phyloP scores from a whole-genome alignment of 805 yeast species.

The Ogataea pini region DNA sequence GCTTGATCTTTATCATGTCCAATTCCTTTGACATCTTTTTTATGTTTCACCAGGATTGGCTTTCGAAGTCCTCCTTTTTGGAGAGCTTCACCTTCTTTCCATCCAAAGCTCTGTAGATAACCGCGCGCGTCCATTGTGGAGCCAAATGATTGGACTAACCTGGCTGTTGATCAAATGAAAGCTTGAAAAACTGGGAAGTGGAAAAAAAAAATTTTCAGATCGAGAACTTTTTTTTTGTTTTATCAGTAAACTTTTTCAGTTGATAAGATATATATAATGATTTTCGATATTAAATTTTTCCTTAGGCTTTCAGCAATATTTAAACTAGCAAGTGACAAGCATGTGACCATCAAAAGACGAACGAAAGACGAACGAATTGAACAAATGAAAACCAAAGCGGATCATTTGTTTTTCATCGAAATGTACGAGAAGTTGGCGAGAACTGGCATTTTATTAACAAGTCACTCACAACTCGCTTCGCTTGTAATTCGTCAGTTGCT shows the following conservation, averaged over 20 bases:
- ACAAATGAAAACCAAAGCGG: too few species aligned
- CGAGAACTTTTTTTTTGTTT: too few species aligned
- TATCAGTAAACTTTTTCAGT: neutral
- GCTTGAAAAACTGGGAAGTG: neutral
- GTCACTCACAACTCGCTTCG: too few species aligned
- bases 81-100: slow-evolving; percentile 90
- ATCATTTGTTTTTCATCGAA: too few species aligned
- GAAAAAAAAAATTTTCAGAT: slow-evolving; percentile 6
- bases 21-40: slow-evolving; percentile 86
- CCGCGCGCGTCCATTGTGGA: slow-evolving; percentile 66
- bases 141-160: neutral
- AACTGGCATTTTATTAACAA: too few species aligned
- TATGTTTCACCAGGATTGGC: slow-evolving; percentile 88
- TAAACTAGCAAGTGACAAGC: neutral
- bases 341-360: neutral
- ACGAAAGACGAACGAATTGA: too few species aligned
- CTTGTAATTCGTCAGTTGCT: neutral
- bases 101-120: slow-evolving; percentile 79
- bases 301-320: neutral
- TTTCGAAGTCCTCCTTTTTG: slow-evolving; percentile 75
- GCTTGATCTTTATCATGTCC: slow-evolving; percentile 77
- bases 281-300: neutral
- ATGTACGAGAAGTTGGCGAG: too few species aligned
- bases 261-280: too few species aligned
- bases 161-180: too few species aligned